A percentile compares a stretch with the other conserved stretches of the same genome.
phyloP scores from a whole-genome alignment of 805 yeast genomes.

The Wickerhamomyces ciferrii region DNA sequence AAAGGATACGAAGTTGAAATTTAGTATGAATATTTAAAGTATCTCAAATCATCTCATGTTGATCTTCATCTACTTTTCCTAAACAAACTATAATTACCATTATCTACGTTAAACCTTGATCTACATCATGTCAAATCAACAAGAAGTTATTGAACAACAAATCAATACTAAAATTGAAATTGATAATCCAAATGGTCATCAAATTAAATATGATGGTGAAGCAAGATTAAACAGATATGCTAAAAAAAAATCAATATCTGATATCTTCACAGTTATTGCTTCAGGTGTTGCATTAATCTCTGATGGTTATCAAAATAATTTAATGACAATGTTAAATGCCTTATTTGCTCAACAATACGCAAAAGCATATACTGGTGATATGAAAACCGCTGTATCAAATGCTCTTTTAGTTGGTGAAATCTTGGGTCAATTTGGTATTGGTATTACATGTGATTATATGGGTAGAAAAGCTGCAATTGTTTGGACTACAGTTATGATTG shows the following conservation, averaged over 20 bases:
- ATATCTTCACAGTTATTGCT: conserved; percentile 46
- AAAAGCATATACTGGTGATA: conserved; percentile 30
- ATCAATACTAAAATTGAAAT: neutral
- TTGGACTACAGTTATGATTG: conserved; percentile 54
- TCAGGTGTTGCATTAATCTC: conserved; percentile 69
- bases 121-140: neutral
- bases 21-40: no score
- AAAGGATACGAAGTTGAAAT: no score
- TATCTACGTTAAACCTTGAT: neutral
- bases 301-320: conserved; percentile 74
- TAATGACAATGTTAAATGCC: conserved; percentile 65
- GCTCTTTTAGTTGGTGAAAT: conserved; percentile 66
- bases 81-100: no score
- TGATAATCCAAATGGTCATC: neutral
- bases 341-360: conserved; percentile 43
- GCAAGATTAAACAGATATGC: conserved; percentile 14
- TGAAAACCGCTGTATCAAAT: conserved; percentile 65
- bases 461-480: conserved; percentile 72
- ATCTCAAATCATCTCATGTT: no score
- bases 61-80: neutral
- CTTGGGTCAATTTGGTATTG: conserved; percentile 63
- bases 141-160: neutral
- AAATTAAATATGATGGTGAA: conserved; percentile 13
- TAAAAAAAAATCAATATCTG: conserved; percentile 25
- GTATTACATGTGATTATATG: conserved; percentile 57